A percentile compares a stretch with the other conserved stretches of the same genome.
Conservation (phyloP, 805 yeast species). For the Candida jianshihensis region DNA sequence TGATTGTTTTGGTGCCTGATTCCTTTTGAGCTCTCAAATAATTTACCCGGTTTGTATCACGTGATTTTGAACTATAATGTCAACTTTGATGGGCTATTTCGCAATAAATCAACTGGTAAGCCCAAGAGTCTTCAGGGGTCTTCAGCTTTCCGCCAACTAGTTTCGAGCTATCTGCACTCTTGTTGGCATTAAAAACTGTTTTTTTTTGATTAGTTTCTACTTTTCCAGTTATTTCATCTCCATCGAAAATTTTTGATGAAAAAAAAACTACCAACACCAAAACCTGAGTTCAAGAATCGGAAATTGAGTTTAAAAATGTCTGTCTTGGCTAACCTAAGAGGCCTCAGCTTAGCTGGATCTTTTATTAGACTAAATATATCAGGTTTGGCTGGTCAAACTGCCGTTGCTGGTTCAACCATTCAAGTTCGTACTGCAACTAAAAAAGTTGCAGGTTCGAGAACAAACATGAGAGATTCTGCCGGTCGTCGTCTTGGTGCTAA, state of each 20-base stretch:
- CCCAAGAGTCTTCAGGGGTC: no score
- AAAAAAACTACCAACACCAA: neutral
- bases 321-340: conserved; percentile 10
- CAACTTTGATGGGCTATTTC: no score
- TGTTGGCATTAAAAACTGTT: neutral
- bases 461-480: conserved; percentile 88
- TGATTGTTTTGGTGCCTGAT: no score
- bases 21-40: no score
- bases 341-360: conserved; percentile 7
- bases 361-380: conserved; percentile 10
- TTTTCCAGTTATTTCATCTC: no score
- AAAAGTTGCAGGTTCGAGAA: conserved; percentile 90
- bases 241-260: neutral
- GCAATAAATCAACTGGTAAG: no score
- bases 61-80: no score
- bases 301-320: conserved; percentile 9
- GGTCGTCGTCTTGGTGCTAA: conserved; percentile 94
- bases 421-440: conserved; percentile 86
- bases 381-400: neutral
- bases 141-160: no score
- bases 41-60: no score
- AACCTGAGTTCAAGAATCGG: neutral
- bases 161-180: neutral
- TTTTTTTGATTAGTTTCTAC: neutral
- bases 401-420: conserved; percentile 7